Base-by-base conservation (phyloP, 2,329 filamentous ascomycete species). In the Colletotrichum australisinense region DNA sequence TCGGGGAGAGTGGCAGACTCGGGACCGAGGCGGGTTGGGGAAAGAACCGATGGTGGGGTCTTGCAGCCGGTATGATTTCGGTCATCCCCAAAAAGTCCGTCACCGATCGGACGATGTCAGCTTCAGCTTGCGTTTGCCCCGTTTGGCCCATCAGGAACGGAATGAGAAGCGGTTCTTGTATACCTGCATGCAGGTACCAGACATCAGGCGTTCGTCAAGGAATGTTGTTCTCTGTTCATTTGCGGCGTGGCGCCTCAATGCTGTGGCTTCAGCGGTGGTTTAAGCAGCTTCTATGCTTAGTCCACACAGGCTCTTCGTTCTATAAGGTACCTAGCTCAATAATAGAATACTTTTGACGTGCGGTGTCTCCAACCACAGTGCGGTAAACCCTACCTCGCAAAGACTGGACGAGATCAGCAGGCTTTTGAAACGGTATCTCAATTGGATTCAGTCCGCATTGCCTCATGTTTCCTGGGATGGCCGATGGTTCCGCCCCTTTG, bases 71-170 rank as follows among this genome's bases (percentile, higher is more conserved):
- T 42, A n/a, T 35, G 35, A 63, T 62, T 42, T 71, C 67, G 71
- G 71, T n/a, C 67, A 73, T 70, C 67, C 67, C 70, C 70, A 73
- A 71, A 71, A 60, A 71, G 71, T 73, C 71, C 71, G 71, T 67
- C 5, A 28, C 71, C 62, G 71, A 59, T 62, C 59, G 60, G 70
- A 28, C 24, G 26, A 22, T 49, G 7, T 58, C 14, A 24, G 19
- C 60, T 19, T 19, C 55, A 67, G 67, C 35, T n/a, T 24, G 24
- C 46, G 46, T 24, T 16, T 22, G 24, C 14, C 35, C 49, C 22
- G 4, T 32, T 30, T 12, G 19, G 19, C 14, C 22, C 24, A 49
- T 19, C 28, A 57, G 16, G 53, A 56, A 3, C 28, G 42, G 42
- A 22, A 49, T 5, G 42, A 49, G 1, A 1, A n/a, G 19, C 6